Base-by-base conservation (phyloP, 805 yeast species). In the Maudiozyma bulderi region DNA sequence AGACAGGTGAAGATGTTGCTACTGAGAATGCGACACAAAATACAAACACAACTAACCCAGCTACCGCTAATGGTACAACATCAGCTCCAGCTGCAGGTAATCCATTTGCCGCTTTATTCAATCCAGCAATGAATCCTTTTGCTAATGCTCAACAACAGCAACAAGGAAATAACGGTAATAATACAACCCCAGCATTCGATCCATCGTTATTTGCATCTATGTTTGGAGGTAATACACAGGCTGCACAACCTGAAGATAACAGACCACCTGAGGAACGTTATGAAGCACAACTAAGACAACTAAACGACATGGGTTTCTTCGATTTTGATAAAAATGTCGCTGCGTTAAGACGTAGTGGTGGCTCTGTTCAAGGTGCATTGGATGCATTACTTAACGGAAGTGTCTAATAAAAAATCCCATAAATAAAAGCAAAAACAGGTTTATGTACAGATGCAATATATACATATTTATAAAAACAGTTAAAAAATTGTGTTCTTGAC, bases 361-460 rank as follows among this genome's bases (percentile, higher is more conserved):
- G 99, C 8, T 86, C 90, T 54, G 97, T 91, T 29, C 96, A 91
- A 70, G 97, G 97, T 43, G 99, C 99, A 9, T 74, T 91, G 46
- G 97, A 91, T 67, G 86, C 87, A 47, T 71, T 90, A 57, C 74
- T 90, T 50, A 84, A 76, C 52, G 86, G 85, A 26, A 14, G 37
- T 39, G 40, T 29, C 26, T 35, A 28, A 40, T 40, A 13, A 6
- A 39, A 20, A 11, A n/a, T 15, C 14, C 14, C 13, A 40, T 29
- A 11, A 5, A 26, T 10, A 26, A 26, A 28, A 29, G 29, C 28
- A 26, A 26, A n/a, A 14, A 40, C 10, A 32, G n/a, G 31, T 28
- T 31, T n/a, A 40, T 29, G 14, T 46, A 33, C n/a, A 46, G 29
- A 31, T n/a, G 5, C 26, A 33, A 2, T 20, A 20, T 20, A 20